These are phyloP conservation scores for Pichia inconspicua DNA, from an alignment of 1,139 yeast genomes.

Conservation along the genomic window DNA sequence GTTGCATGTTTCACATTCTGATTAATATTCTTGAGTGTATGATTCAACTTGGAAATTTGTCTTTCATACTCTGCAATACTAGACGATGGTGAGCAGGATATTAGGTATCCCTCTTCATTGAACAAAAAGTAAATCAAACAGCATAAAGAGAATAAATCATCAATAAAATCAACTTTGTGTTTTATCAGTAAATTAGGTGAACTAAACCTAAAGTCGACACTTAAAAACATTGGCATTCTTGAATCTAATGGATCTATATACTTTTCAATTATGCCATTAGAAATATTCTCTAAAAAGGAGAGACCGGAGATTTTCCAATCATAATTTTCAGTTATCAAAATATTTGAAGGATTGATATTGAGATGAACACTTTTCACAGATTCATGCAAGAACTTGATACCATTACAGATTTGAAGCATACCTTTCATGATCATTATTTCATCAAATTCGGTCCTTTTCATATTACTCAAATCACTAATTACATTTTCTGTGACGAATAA, in stretches of 20 bases:
- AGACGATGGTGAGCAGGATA: slow-evolving; percentile 32
- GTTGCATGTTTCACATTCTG: slow-evolving; percentile 19
- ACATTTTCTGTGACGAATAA: slow-evolving; percentile 83
- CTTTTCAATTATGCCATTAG: slow-evolving; percentile 35
- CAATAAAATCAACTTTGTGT: slow-evolving; percentile 51
- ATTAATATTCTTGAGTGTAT: slow-evolving; percentile 11
- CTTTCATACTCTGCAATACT: slow-evolving; percentile 27
- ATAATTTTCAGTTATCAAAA: slow-evolving; percentile 72
- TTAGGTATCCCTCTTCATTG: slow-evolving; percentile 37
- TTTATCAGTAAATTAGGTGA: slow-evolving; percentile 70
- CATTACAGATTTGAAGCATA: slow-evolving; percentile 67
- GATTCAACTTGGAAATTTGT: slow-evolving; percentile 19
- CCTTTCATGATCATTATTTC: slow-evolving; percentile 81
- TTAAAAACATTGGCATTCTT: slow-evolving; percentile 64
- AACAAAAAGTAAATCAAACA: slow-evolving; percentile 61
- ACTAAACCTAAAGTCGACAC: slow-evolving; percentile 61
- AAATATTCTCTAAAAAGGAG: slow-evolving; percentile 53
- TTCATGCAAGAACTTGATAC: slow-evolving; percentile 73
- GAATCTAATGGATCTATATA: slow-evolving; percentile 63
- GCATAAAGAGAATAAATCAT: slow-evolving; percentile 81
- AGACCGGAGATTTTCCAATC: slow-evolving; percentile 92
- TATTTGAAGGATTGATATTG: slow-evolving; percentile 70
- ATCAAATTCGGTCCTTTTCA: slow-evolving; percentile 40
- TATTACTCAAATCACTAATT: slow-evolving; percentile 47
- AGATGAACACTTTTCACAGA: slow-evolving; percentile 70